Evolutionary conservation across 176 grass and related monocot genomes (phyloP).

Genomic region (bread wheat (Triticum aestivum)): DNA sequence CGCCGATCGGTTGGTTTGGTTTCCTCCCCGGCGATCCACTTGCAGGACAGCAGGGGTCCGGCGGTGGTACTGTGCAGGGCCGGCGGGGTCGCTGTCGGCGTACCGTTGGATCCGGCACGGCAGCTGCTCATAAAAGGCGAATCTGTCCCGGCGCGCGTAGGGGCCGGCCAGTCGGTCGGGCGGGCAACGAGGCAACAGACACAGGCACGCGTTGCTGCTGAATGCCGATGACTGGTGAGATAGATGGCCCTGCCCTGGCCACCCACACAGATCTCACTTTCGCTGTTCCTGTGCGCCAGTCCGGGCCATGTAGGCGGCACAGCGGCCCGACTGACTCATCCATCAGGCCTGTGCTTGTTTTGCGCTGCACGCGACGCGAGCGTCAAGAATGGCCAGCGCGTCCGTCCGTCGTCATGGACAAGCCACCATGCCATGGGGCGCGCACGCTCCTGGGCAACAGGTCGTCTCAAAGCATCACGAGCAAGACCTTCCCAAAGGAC

Average conservation of each 20-base stretch:
- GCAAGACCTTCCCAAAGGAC: not conserved
- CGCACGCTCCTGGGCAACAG: not conserved
- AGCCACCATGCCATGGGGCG: not conserved
- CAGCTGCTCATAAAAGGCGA: conserved; percentile 27
- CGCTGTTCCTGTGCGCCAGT: not conserved
- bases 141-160: not conserved
- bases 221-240: not conserved
- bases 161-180: not conserved
- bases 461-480: not conserved
- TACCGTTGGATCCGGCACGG: conserved; percentile 32
- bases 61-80: conserved; percentile 7
- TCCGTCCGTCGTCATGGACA: not conserved
- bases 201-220: not conserved
- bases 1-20: not conserved
- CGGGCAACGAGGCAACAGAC: not conserved
- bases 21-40: conserved; percentile 9
- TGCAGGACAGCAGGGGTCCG: conserved; percentile 22
- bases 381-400: not conserved
- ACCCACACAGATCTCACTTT: not conserved
- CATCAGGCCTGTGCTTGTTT: not conserved
- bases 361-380: not conserved
- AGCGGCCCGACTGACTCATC: not conserved
- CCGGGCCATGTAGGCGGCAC: conserved; percentile 3
- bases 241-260: conserved; percentile 1
- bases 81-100: conserved; percentile 15